phyloP scores from a whole-genome alignment of 495 filamentous ascomycete genomes.

The Podospora fimiseda region DNA sequence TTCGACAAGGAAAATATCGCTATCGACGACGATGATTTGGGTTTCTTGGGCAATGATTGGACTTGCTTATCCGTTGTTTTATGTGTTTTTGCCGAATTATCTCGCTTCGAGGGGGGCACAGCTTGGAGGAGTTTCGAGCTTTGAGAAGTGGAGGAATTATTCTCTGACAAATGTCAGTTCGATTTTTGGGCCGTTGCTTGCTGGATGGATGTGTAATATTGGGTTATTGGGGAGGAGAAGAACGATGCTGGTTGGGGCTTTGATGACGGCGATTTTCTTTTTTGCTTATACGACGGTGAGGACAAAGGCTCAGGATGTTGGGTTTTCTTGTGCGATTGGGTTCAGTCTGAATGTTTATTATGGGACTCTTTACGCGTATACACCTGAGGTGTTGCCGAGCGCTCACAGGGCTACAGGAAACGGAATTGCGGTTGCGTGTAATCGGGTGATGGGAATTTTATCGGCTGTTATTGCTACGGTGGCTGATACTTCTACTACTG shows the following conservation, averaged over 20 bases:
- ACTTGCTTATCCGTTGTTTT: constrained; percentile 63
- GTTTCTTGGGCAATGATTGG: constrained; percentile 65
- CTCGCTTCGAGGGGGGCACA: constrained; percentile 32
- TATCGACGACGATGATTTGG: constrained; percentile 62
- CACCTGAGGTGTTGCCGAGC: constrained; percentile 55
- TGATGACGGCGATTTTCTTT: constrained; percentile 60
- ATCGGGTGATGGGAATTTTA: constrained; percentile 68
- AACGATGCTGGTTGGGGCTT: constrained; percentile 60
- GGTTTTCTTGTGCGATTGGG: constrained; percentile 58
- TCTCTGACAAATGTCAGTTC: constrained; percentile 57
- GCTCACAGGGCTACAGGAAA: constrained; percentile 67
- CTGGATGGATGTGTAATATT: constrained; percentile 56
- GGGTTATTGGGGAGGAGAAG: constrained; percentile 52
- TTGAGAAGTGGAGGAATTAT: constrained; percentile 66
- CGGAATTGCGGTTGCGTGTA: constrained; percentile 60
- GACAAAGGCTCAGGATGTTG: constrained; percentile 53
- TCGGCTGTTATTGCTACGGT: constrained; percentile 57
- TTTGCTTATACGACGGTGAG: constrained; percentile 62
- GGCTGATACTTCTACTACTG: constrained; percentile 52
- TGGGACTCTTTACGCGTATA: constrained; percentile 62
- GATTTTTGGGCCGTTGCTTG: constrained; percentile 60
- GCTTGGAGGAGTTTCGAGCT: constrained; percentile 36
- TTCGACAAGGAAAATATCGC: constrained; percentile 50
- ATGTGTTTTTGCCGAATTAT: constrained; percentile 55
- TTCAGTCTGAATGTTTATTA: constrained; percentile 69